A percentile compares a stretch with the other conserved stretches of the same genome.
Evolutionary conservation across 202 grass and related monocot species (phyloP).

Genomic region (Elaeis oleifera): DNA sequence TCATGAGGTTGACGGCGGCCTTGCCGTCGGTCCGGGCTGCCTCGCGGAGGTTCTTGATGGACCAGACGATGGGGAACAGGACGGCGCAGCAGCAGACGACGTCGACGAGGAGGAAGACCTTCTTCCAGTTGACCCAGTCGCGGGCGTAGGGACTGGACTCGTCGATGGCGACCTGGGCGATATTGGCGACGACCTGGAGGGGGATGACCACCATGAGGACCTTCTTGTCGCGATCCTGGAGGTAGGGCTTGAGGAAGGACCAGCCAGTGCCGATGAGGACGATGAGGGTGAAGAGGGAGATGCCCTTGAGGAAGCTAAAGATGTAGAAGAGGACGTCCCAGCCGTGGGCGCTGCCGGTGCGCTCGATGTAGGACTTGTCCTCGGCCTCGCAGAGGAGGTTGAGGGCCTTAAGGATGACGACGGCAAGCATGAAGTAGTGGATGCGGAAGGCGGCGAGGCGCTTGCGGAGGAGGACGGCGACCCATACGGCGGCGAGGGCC

Average conservation of each 20-base stretch:
- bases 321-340: slow-evolving; percentile 98
- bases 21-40: slow-evolving; percentile 78
- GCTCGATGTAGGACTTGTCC: slow-evolving; percentile 88
- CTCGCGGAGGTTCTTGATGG: slow-evolving; percentile 91
- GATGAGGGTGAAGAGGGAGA: slow-evolving; percentile 90
- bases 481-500: slow-evolving; percentile 49
- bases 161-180: too few species aligned
- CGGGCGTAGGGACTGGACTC: too few species aligned
- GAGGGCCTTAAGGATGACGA: slow-evolving; percentile 70
- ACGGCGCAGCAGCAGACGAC: slow-evolving; percentile 84
- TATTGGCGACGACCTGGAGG: too few species aligned
- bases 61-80: slow-evolving; percentile 91
- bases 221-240: slow-evolving; percentile 81
- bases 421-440: slow-evolving; percentile 98
- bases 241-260: slow-evolving; percentile 90
- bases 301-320: slow-evolving; percentile 90
- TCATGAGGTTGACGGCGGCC: slow-evolving; percentile 89
- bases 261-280: slow-evolving; percentile 92
- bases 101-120: slow-evolving; percentile 75
- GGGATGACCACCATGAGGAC: background rate
- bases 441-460: slow-evolving; percentile 66
- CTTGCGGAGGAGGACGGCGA: slow-evolving; percentile 61
- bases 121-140: slow-evolving; percentile 86
- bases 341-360: slow-evolving; percentile 85
- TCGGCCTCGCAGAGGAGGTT: slow-evolving; percentile 83